Evolutionary conservation across 2,329 filamentous ascomycete genomes (phyloP).

Genomic region (Fusarium sp.): DNA sequence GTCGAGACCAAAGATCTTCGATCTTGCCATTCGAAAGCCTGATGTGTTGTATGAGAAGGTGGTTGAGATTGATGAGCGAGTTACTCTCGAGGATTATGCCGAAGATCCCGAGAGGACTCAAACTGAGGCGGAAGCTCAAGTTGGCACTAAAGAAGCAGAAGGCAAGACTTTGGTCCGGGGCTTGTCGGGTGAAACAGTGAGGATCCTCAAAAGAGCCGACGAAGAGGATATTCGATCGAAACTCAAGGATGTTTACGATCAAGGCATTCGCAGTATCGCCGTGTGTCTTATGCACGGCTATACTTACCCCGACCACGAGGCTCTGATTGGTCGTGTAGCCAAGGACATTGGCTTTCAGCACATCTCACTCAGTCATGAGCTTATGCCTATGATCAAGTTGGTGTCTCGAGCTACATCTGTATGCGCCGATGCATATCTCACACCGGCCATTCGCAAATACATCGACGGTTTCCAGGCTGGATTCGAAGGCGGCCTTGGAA

Average conservation of each 20-base stretch:
- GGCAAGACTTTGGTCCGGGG: slow-evolving; percentile 73
- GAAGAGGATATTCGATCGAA: slow-evolving; percentile 65
- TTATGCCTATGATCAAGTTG: slow-evolving; percentile 59
- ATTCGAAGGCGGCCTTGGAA: slow-evolving; percentile 83
- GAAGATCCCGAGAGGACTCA: slow-evolving; percentile 78
- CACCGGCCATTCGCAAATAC: slow-evolving; percentile 55
- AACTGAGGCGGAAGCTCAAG: slow-evolving; percentile 65
- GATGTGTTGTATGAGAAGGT: slow-evolving; percentile 88
- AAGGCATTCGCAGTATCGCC: slow-evolving; percentile 82
- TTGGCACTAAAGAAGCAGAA: slow-evolving; percentile 58
- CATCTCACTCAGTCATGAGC: slow-evolving; percentile 67
- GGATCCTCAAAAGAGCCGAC: slow-evolving; percentile 71
- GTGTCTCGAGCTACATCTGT: slow-evolving; percentile 57
- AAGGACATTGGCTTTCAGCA: slow-evolving; percentile 79
- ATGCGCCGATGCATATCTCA: slow-evolving; percentile 59
- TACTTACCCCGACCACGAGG: slow-evolving; percentile 88
- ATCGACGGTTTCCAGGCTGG: slow-evolving; percentile 81
- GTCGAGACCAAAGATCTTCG: slow-evolving; percentile 88
- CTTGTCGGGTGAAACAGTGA: slow-evolving; percentile 75
- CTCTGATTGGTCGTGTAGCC: slow-evolving; percentile 79
- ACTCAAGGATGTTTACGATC: slow-evolving; percentile 70
- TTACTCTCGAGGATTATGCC: slow-evolving; percentile 91
- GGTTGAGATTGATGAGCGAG: slow-evolving; percentile 89
- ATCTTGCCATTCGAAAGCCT: slow-evolving; percentile 86
- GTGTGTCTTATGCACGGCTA: slow-evolving; percentile 94